Conservation (phyloP, 208 protist species). For the Acanthamoeba culbertsoni region DNA sequence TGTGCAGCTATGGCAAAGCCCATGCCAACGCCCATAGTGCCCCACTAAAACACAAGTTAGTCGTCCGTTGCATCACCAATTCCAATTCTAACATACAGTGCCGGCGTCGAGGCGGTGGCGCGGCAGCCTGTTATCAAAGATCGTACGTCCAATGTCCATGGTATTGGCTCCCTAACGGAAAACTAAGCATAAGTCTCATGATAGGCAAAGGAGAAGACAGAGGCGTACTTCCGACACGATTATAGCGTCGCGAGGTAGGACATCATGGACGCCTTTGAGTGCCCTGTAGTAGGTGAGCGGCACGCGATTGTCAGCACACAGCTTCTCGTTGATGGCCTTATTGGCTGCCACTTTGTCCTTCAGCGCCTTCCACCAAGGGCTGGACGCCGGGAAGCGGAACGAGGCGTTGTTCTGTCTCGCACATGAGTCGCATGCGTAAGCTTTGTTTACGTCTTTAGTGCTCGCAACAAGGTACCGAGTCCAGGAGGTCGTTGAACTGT, state of each 20-base stretch:
- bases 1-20: constrained; percentile 70
- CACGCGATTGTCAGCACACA: background rate
- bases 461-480: background rate
- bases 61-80: too few species aligned
- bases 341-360: constrained; percentile 13
- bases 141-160: constrained; percentile 70
- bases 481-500: constrained; percentile 33
- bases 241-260: constrained; percentile 8
- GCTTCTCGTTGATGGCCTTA: background rate
- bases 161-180: constrained; percentile 63
- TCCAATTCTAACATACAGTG: too few species aligned
- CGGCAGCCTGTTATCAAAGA: constrained; percentile 59
- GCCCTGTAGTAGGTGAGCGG: constrained; percentile 60
- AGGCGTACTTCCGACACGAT: constrained; percentile 9
- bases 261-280: constrained; percentile 32
- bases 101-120: constrained; percentile 69
- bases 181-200: background rate
- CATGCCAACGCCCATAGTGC: constrained; percentile 72
- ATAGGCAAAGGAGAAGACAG: background rate
- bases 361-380: background rate
- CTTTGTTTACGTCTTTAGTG: background rate
- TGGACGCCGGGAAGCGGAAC: background rate
- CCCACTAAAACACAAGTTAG: too few species aligned
- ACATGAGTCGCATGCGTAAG: too few species aligned
- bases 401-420: background rate